phyloP scores from a whole-genome alignment of 176 grass and related monocot species.

The Avena atlantica region DNA sequence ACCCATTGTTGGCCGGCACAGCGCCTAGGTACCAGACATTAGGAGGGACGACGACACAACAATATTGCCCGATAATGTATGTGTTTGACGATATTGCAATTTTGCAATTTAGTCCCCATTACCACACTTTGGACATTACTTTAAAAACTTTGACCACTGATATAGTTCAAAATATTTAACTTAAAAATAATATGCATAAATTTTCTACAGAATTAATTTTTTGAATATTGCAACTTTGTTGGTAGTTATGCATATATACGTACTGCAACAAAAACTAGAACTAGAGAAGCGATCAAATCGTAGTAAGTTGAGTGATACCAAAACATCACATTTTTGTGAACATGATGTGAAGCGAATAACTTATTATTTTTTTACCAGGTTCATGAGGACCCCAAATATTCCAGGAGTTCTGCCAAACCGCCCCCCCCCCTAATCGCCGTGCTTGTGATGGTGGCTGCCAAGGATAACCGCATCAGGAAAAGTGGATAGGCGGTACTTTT shows the following conservation, averaged over 20 bases:
- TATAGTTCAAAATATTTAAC: neutral
- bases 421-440: too few relatives aligned
- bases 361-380: neutral
- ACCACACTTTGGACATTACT: neutral
- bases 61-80: too few relatives aligned
- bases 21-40: too few relatives aligned
- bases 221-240: neutral
- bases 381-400: neutral
- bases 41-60: too few relatives aligned
- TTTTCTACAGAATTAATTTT: neutral
- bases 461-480: too few relatives aligned
- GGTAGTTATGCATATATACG: neutral
- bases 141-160: neutral
- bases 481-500: too few relatives aligned
- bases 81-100: too few relatives aligned
- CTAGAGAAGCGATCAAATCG: neutral
- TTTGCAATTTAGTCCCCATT: too few relatives aligned
- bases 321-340: neutral
- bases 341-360: neutral
- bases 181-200: neutral
- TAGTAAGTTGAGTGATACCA: neutral
- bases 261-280: neutral
- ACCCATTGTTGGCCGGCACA: too few relatives aligned
- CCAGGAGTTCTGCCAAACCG: constrained; percentile 23
- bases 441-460: too few relatives aligned